Base-by-base conservation (phyloP, 169 alveolate species). In the Besnoitia besnoiti region DNA sequence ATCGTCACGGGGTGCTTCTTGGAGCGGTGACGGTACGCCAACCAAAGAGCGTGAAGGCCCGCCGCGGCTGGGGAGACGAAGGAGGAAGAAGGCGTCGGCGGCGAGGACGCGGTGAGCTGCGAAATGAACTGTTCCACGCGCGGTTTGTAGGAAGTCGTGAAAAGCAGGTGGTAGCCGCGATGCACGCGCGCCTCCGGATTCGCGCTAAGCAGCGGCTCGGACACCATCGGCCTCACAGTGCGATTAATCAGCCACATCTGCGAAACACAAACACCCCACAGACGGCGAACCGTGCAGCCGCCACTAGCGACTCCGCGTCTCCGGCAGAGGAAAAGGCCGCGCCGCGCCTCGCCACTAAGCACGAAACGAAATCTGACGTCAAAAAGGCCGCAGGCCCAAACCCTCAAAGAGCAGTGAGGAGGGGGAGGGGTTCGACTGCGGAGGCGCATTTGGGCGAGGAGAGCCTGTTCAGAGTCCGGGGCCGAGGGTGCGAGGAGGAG, bases 211-310 rank as follows among this genome's bases (percentile, higher is more conserved):
- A 10, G 5, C 49, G 47, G 87, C 59, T 77, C 87, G 8, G 19
- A 14, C 87, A 39, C 87, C 39, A 77, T 4, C 44, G 87, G 87
- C 4, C 30, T 39, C 49, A 35, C 37, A n/a, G 14, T 19, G 61
- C 87, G 87, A 39, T 77, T 77, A 12, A 24, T 37, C 87, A 77
- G 35, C 87, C 87, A 77, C 87, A 77, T 37, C 87, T 77, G 55
- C 61, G n/a, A n/a, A n/a, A n/a, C n/a, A n/a, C n/a, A n/a, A n/a
- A n/a, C n/a, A n/a, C n/a, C n/a, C n/a, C n/a, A n/a, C n/a, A n/a
- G n/a, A n/a, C n/a, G n/a, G n/a, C n/a, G n/a, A n/a, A n/a, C n/a
- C n/a, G n/a, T n/a, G n/a, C n/a, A n/a, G n/a, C n/a, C n/a, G n/a
- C n/a, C n/a, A n/a, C n/a, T n/a, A n/a, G n/a, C n/a, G n/a, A n/a